Percentiles rank a stretch among this genome's conserved stretches.
These are phyloP conservation scores for Pyricularia sp. DNA, from an alignment of 2,329 filamentous ascomycete genomes.

Conservation along the genomic window DNA sequence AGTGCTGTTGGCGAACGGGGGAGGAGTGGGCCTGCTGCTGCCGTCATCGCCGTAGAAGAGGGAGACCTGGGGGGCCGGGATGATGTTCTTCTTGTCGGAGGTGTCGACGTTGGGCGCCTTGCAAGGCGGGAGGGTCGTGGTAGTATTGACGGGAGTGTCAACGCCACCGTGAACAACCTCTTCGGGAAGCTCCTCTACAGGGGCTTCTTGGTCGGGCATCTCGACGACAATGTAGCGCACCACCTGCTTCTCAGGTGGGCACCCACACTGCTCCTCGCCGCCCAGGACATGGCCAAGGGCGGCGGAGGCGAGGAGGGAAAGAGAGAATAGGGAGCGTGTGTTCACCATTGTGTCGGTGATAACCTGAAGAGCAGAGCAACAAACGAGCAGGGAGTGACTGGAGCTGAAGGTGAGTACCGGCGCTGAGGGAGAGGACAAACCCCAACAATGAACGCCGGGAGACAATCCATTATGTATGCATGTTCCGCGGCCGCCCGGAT, in stretches of 20 bases:
- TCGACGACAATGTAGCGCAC: constrained; percentile 5
- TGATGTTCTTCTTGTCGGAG: constrained; percentile 2
- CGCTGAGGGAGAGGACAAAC: background rate
- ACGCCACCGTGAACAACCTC: background rate
- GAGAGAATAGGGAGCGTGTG: constrained; percentile 1
- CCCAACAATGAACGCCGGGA: background rate
- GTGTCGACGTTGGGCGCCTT: constrained; percentile 2
- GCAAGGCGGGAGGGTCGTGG: background rate
- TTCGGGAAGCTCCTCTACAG: background rate
- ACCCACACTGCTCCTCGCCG: background rate
- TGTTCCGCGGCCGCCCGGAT: too few species aligned
- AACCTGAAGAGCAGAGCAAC: background rate
- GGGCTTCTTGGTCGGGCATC: constrained; percentile 1
- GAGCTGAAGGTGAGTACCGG: background rate
- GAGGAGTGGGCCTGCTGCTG: background rate
- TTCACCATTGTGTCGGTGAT: background rate
- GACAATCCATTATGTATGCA: background rate
- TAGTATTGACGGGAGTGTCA: background rate
- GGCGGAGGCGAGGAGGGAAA: background rate
- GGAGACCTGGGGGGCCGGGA: background rate
- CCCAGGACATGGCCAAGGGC: background rate
- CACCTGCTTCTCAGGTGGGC: background rate
- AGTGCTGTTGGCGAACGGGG: background rate
- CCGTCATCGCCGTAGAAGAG: constrained; percentile 3
- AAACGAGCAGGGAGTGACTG: background rate